Base-by-base conservation (phyloP, 176 grass and related monocot genomes). In the Stipa capillata region DNA sequence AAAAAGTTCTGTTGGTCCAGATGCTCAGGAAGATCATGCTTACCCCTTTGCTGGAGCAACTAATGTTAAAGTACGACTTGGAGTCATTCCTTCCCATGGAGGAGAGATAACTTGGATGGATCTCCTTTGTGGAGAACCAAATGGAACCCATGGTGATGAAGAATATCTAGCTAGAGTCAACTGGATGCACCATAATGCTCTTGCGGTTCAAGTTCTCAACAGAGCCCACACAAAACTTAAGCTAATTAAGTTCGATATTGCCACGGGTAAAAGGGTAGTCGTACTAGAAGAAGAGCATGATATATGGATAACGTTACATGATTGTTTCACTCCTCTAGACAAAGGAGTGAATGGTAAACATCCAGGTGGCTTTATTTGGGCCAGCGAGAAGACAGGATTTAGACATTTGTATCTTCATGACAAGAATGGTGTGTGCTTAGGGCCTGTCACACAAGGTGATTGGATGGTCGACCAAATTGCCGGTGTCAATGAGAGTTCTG, bases 401-500 rank as follows among this genome's bases (percentile, higher is more conserved):
- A 95, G 91, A 79, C 97, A 99, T 73, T 74, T 99, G 71, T 99
- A 99, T 85, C 48, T 93, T 81, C 92, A 99, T 81, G 88, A 84
- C 74, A 95, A 85, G 53, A 78, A 91, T 73, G 97, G 97, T 31
- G 41, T 64, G 51, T 99, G 88, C 86, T 80, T 99, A 43, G 90
- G 97, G 4, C 97, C 97, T 13, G 57, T 99, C 49, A 99, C 97
- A 31, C 86, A 99, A 85, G 97, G 97, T 72, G 86, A 91, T 49
- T 99, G 97, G 92, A 88, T 93, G 88, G 92, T 99, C 51, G 97
- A 99, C 5, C 97, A 99, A 65, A 99, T 99, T 87, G 97, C 89
- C 59, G 97, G 92, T 73, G 48, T 96, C 16, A 93, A 99, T 78
- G 97, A 93, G 81, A 95, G 71, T 79, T 89, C 88, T 83, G 97